Base-by-base conservation (phyloP, 2,329 filamentous ascomycete species). In the Fusarium zealandicum region DNA sequence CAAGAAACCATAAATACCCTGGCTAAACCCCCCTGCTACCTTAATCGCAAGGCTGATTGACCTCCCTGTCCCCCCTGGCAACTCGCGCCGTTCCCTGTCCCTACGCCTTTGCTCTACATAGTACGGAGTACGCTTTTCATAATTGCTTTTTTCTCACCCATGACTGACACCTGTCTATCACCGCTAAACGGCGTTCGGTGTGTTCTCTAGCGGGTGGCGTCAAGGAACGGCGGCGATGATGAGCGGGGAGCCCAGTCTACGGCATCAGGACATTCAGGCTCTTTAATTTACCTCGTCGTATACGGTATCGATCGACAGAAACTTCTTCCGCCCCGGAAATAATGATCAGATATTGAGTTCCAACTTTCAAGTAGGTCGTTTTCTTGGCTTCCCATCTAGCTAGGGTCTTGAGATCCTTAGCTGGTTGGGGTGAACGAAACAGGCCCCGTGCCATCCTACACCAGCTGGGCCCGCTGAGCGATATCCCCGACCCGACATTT, bases 31-130 rank as follows among this genome's bases (percentile, higher is more conserved):
- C 47, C 33, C 35, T 48, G 45, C 17, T 28, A 32, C 11, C 37
- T 42, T 28, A 13, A 33, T 49, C 40, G 40, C 37, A 46, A 49
- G 38, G 37, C 38, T 47, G 44, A 38, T 39, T 30, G 45, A 36
- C 20, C 7, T 22, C 20, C 20, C 25, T 18, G 37, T 30, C 22
- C 8, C 41, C 52, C 28, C 53, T 47, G 54, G 45, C 44, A 50
- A 37, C 25, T 18, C 31, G 27, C 38, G 44, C 46, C 22, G 17
- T 43, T 27, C 46, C 35, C 42, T 59, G 58, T 61, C 57, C 38
- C 20, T 27, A 37, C 53, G 53, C 58, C 58, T 58, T 59, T 43
- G n/a, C n/a, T n/a, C n/a, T n/a, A n/a, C n/a, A n/a, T n/a, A n/a
- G n/a, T n/a, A n/a, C n/a, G n/a, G n/a, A n/a, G 39, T 44, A 49